Evolutionary conservation across 176 grass and related monocot genomes (phyloP).

Genomic region (Avena atlantica): DNA sequence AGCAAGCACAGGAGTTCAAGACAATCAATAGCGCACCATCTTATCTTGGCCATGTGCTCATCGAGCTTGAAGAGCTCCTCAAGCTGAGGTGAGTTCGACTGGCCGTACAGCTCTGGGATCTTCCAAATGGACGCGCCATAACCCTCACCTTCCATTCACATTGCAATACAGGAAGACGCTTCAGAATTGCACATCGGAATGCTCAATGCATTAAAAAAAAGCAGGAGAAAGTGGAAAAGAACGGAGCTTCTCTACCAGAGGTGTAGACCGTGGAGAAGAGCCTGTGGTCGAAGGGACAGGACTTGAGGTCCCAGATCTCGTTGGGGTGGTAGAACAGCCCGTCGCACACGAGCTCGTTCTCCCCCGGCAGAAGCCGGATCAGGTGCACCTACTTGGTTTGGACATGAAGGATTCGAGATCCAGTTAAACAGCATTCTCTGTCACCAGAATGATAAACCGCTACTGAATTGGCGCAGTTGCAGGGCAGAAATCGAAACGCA

Average conservation of each 20-base stretch:
- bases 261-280: constrained; percentile 93
- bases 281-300: constrained; percentile 88
- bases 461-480: not conserved
- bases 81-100: constrained; percentile 80
- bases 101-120: constrained; percentile 72
- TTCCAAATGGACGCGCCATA: constrained; percentile 91
- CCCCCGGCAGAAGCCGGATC: constrained; percentile 79
- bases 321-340: constrained; percentile 97
- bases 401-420: constrained; percentile 34
- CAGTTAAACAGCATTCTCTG: constrained; percentile 33
- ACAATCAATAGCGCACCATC: constrained; percentile 61
- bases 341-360: constrained; percentile 83
- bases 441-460: not conserved
- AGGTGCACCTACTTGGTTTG: constrained; percentile 81
- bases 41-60: constrained; percentile 74
- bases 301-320: constrained; percentile 99
- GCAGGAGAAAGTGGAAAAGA: not conserved
- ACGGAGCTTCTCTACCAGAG: constrained; percentile 64
- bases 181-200: constrained; percentile 10
- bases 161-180: not conserved
- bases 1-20: not conserved
- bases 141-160: constrained; percentile 68
- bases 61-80: constrained; percentile 70
- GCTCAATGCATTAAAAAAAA: constrained; percentile 8
- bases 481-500: constrained; percentile 35